phyloP scores from a whole-genome alignment of 116 monocot genomes.

The Posidonia oceanica region DNA sequence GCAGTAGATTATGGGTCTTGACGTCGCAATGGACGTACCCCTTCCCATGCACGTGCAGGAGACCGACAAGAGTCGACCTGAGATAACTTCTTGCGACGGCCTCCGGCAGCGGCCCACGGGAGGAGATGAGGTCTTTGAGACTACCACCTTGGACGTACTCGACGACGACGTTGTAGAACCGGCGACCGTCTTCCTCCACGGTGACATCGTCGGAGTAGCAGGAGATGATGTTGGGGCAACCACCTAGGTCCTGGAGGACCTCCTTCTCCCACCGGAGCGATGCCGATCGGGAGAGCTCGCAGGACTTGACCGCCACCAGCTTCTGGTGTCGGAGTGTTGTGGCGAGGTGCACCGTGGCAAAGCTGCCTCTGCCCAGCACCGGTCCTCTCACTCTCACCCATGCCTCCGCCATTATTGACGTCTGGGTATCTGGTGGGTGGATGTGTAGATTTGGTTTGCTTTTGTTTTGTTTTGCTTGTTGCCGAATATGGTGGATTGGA shows the following conservation, averaged over 20 bases:
- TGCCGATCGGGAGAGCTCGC: background rate
- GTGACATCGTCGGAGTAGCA: constrained; percentile 25
- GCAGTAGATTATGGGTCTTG: constrained; percentile 18
- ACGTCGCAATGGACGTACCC: constrained; percentile 47
- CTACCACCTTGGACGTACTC: constrained; percentile 24
- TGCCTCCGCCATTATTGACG: background rate
- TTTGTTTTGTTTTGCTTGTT: too few species aligned
- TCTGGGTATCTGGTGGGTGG: too few species aligned
- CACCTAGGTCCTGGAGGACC: constrained; percentile 12
- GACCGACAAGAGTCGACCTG: constrained; percentile 17
- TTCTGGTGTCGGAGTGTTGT: background rate
- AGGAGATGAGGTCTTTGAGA: constrained; percentile 7
- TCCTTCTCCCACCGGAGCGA: constrained; percentile 15
- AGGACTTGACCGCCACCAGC: constrained; percentile 21
- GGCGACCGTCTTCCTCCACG: background rate
- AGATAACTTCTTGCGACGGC: background rate
- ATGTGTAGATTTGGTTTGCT: too few species aligned
- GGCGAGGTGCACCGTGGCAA: constrained; percentile 20
- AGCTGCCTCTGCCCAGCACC: constrained; percentile 22
- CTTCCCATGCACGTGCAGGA: constrained; percentile 15
- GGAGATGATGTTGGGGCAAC: constrained; percentile 22
- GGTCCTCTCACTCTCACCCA: constrained; percentile 22
- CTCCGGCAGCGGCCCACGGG: background rate
- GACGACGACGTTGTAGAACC: constrained; percentile 26
- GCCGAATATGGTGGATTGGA: too few species aligned